phyloP scores from a whole-genome alignment of 495 filamentous ascomycete genomes.

The Talaromyces thailandensis region DNA sequence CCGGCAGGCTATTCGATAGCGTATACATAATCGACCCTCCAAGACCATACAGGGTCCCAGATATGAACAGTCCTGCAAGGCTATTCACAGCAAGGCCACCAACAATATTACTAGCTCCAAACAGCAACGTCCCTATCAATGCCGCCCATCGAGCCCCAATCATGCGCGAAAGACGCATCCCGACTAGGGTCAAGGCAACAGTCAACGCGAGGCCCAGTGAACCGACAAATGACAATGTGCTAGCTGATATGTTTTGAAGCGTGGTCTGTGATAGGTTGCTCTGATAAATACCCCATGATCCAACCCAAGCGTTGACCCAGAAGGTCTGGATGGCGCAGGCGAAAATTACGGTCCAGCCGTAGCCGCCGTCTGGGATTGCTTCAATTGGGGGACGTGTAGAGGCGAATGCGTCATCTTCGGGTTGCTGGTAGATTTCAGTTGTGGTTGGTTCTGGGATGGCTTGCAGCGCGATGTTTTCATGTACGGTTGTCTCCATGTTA shows the following conservation, averaged over 20 bases:
- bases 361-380: conserved; percentile 33
- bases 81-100: conserved; percentile 26
- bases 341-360: conserved; percentile 37
- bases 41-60: conserved; percentile 29
- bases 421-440: background rate
- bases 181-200: background rate
- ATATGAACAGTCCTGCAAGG: conserved; percentile 33
- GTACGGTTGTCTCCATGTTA: background rate
- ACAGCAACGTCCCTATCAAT: background rate
- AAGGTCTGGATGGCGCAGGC: conserved; percentile 28
- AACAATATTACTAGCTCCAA: background rate
- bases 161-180: background rate
- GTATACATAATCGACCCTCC: conserved; percentile 23
- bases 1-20: conserved; percentile 13
- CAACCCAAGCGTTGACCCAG: conserved; percentile 29
- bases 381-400: background rate
- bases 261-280: conserved; percentile 22
- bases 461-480: background rate
- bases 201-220: background rate
- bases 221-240: background rate
- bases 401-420: background rate
- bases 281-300: conserved; percentile 39
- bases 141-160: background rate
- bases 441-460: background rate
- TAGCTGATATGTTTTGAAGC: conserved; percentile 12